These are phyloP conservation scores for Chondrostereum purpureum DNA, from an alignment of 1,284 basidiomycete genomes.

Conservation along the genomic window DNA sequence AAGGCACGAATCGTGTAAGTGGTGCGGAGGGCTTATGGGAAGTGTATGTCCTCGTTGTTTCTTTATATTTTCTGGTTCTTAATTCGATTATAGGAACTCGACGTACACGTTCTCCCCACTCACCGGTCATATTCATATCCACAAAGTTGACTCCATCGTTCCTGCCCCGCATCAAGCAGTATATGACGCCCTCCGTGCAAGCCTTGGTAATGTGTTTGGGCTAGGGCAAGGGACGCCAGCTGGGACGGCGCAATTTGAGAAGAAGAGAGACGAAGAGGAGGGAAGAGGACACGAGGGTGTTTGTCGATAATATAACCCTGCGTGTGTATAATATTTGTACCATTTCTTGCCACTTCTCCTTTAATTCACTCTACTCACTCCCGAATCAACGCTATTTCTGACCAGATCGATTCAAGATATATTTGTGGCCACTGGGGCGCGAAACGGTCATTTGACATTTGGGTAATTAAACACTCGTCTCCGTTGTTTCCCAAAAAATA, in stretches of 20 bases:
- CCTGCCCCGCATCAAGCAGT: conserved; percentile 67
- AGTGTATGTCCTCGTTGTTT: conserved; percentile 7
- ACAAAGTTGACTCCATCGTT: conserved; percentile 64
- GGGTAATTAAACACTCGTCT: no score
- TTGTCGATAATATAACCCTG: not conserved
- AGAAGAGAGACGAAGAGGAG: not conserved
- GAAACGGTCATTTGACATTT: no score
- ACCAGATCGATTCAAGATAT: no score
- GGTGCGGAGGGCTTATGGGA: conserved; percentile 18
- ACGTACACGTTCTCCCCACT: conserved; percentile 68
- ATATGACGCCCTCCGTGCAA: conserved; percentile 52
- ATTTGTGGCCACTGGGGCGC: no score
- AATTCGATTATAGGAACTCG: conserved; percentile 56
- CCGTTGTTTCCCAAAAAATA: no score
- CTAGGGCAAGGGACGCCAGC: not conserved
- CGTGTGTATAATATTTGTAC: no score
- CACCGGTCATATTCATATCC: conserved; percentile 55
- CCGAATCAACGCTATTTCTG: no score
- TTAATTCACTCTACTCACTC: no score
- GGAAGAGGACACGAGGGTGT: not conserved
- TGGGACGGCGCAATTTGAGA: not conserved
- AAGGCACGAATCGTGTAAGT: conserved; percentile 10
- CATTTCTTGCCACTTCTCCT: no score
- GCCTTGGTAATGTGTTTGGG: conserved; percentile 42
- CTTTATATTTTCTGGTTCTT: no score